These are phyloP conservation scores for Lecanicillium sp. DNA, from an alignment of 2,329 filamentous ascomycete genomes.

Conservation along the genomic window DNA sequence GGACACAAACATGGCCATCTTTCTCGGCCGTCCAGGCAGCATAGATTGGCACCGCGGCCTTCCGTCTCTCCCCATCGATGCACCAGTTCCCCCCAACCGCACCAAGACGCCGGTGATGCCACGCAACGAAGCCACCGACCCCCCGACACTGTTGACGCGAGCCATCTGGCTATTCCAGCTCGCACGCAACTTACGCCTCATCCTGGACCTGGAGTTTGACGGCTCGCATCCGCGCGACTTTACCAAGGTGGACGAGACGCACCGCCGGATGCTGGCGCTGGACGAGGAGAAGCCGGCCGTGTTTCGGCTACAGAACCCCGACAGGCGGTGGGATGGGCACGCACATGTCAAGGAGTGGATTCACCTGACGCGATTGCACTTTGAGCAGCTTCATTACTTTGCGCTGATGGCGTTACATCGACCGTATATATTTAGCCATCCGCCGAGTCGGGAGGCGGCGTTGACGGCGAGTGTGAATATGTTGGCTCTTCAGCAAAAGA, in stretches of 20 bases:
- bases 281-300: conserved; percentile 40
- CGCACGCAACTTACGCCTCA: conserved; percentile 39
- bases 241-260: conserved; percentile 43
- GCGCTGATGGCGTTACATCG: conserved; percentile 52
- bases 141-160: conserved; percentile 48
- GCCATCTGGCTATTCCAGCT: conserved; percentile 42
- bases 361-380: conserved; percentile 31
- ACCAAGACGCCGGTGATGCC: conserved; percentile 38
- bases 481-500: conserved; percentile 43
- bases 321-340: conserved; percentile 47
- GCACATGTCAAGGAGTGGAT: conserved; percentile 44
- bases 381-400: conserved; percentile 42
- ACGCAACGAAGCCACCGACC: conserved; percentile 37
- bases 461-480: conserved; percentile 47
- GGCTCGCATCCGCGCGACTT: conserved; percentile 47
- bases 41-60: conserved; percentile 40
- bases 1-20: conserved; percentile 45
- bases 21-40: conserved; percentile 48
- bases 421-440: conserved; percentile 52
- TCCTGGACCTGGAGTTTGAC: conserved; percentile 47
- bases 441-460: conserved; percentile 44
- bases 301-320: conserved; percentile 47
- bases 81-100: conserved; percentile 36
- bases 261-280: conserved; percentile 39
- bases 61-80: conserved; percentile 45